phyloP scores from a whole-genome alignment of 2,329 filamentous ascomycete species.

The Balansia obtecta region DNA sequence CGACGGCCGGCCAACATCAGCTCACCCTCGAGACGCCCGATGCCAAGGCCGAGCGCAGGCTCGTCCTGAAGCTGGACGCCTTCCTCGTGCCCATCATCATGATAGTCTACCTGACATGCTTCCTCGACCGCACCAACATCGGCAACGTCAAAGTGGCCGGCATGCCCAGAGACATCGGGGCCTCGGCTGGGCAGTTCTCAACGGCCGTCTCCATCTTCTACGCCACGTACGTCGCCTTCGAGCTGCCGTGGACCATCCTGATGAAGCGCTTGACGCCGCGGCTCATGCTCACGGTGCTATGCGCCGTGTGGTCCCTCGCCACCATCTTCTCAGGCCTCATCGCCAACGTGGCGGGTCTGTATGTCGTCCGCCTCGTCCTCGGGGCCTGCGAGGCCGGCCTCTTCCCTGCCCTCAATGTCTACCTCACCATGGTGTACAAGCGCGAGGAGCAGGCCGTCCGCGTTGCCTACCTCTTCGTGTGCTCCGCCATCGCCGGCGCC shows the following conservation, averaged over 20 bases:
- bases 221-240: slow-evolving; percentile 19
- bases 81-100: slow-evolving; percentile 34
- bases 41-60: slow-evolving; percentile 15
- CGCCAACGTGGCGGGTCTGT: slow-evolving; percentile 15
- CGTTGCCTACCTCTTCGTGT: slow-evolving; percentile 35
- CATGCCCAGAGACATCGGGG: slow-evolving; percentile 20
- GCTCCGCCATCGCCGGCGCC: slow-evolving; percentile 36
- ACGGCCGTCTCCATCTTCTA: slow-evolving; percentile 22
- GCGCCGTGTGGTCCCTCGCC: slow-evolving; percentile 16
- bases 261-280: slow-evolving; percentile 21
- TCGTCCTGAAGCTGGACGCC: slow-evolving; percentile 20
- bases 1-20: not conserved
- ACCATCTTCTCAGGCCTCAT: slow-evolving; percentile 19
- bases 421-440: slow-evolving; percentile 21
- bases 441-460: slow-evolving; percentile 40
- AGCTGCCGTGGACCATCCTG: slow-evolving; percentile 19
- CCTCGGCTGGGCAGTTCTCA: slow-evolving; percentile 18
- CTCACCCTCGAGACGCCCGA: slow-evolving; percentile 13
- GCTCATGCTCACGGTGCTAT: slow-evolving; percentile 16
- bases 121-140: slow-evolving; percentile 43
- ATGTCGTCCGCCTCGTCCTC: slow-evolving; percentile 13
- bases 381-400: slow-evolving; percentile 15
- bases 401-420: slow-evolving; percentile 15
- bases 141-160: slow-evolving; percentile 22
- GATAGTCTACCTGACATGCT: slow-evolving; percentile 41